phyloP scores from a whole-genome alignment of 768 basidiomycete genomes.

The Sarcodon aspratus region DNA sequence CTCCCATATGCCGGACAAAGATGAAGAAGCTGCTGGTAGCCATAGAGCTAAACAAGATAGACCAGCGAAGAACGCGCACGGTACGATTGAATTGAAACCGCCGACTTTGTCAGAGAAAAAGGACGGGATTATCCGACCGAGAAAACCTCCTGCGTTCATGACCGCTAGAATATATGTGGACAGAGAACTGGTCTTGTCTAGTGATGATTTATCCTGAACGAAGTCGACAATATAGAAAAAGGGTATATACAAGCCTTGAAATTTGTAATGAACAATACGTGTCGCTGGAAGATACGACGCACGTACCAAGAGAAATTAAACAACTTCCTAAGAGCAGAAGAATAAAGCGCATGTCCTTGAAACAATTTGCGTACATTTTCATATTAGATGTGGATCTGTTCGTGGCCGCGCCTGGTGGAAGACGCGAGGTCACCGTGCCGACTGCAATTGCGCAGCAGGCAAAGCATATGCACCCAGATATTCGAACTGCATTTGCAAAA shows the following conservation, averaged over 20 bases:
- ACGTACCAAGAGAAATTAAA: conserved; percentile 50
- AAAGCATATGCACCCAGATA: conserved; percentile 39
- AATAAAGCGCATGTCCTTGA: conserved; percentile 39
- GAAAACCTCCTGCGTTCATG: conserved; percentile 56
- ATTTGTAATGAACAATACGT: neutral
- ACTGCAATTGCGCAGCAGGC: conserved; percentile 35
- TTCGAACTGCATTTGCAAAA: conserved; percentile 53
- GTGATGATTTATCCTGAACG: conserved; percentile 28
- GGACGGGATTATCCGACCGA: conserved; percentile 55
- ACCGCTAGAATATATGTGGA: conserved; percentile 50
- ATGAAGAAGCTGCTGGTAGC: conserved; percentile 16
- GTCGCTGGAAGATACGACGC: neutral
- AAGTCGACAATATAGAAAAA: conserved; percentile 62
- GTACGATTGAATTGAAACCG: conserved; percentile 54
- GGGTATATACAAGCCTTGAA: conserved; percentile 56
- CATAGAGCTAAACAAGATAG: conserved; percentile 48
- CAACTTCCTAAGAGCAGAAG: conserved; percentile 43
- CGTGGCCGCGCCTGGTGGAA: conserved; percentile 10
- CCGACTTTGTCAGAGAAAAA: conserved; percentile 56
- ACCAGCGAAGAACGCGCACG: conserved; percentile 52
- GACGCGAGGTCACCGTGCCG: conserved; percentile 29
- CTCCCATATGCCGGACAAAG: neutral
- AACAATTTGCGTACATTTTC: conserved; percentile 15
- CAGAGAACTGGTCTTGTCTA: conserved; percentile 14
- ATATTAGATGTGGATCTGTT: conserved; percentile 1